Evolutionary conservation across 768 basidiomycete species (phyloP).

Genomic region (Floccularia luteovirens): DNA sequence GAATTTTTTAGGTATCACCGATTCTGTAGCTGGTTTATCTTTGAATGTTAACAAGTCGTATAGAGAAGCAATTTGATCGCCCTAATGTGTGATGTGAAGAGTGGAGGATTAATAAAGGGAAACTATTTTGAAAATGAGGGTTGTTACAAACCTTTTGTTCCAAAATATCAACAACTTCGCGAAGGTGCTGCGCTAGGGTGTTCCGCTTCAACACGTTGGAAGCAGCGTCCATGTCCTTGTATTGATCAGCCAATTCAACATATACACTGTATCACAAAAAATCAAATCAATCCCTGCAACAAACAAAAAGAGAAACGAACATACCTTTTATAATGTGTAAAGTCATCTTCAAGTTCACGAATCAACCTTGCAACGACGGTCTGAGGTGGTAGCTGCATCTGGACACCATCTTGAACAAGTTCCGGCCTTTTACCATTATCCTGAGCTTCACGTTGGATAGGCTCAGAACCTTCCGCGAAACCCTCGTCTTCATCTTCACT

Average conservation of each 20-base stretch:
- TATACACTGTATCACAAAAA: constrained; percentile 62
- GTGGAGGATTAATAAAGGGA: background rate
- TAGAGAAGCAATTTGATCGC: constrained; percentile 89
- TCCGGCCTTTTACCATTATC: constrained; percentile 25
- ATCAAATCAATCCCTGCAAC: constrained; percentile 3
- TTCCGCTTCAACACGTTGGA: constrained; percentile 78
- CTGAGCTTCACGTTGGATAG: constrained; percentile 13
- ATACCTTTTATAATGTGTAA: constrained; percentile 89
- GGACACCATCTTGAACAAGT: constrained; percentile 16
- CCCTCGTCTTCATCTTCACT: constrained; percentile 37
- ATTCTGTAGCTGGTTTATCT: constrained; percentile 43
- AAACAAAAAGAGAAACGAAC: constrained; percentile 15
- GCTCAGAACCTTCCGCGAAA: constrained; percentile 36
- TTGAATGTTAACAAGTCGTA: constrained; percentile 79
- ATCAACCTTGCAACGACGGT: constrained; percentile 80
- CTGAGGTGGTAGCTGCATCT: constrained; percentile 64
- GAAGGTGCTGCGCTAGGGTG: constrained; percentile 81
- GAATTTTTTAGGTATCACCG: constrained; percentile 9
- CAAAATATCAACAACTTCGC: constrained; percentile 85
- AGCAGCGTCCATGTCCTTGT: constrained; percentile 81
- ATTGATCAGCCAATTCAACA: constrained; percentile 85
- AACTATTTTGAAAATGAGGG: background rate
- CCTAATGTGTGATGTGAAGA: constrained; percentile 33
- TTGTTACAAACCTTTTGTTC: constrained; percentile 71
- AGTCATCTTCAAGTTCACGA: constrained; percentile 90